Conservation (phyloP, 148 eudicot species). For the Rhododendron simsii region DNA sequence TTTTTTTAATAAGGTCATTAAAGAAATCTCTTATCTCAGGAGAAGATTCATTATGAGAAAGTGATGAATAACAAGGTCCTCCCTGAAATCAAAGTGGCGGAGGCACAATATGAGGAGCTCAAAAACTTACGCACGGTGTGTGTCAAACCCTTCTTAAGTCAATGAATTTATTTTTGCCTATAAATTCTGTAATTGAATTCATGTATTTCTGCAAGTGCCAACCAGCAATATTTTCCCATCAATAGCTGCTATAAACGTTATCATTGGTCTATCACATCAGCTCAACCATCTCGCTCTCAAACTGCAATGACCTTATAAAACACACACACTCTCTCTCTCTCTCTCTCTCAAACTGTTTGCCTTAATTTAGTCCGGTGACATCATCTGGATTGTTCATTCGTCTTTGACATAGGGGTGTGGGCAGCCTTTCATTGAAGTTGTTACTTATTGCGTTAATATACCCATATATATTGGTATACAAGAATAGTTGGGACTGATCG, state of each 20-base stretch:
- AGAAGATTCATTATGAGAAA: slow-evolving; percentile 52
- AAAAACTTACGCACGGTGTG: slow-evolving; percentile 56
- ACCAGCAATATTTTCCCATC: neutral
- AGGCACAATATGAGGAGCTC: slow-evolving; percentile 51
- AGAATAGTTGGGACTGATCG: neutral
- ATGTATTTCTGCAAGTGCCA: neutral
- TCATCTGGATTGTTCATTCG: neutral
- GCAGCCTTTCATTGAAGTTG: neutral
- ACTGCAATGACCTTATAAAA: too few species aligned
- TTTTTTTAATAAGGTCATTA: slow-evolving; percentile 7
- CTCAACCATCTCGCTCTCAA: neutral
- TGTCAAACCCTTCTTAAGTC: neutral
- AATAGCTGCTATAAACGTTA: neutral
- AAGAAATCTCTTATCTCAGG: slow-evolving; percentile 34
- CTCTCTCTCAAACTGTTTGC: neutral
- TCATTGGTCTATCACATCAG: neutral
- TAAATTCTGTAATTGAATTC: neutral
- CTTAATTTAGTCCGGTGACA: neutral
- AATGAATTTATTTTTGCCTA: neutral
- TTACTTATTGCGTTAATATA: neutral
- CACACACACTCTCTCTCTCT: neutral
- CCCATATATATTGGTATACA: neutral
- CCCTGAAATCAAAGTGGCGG: slow-evolving; percentile 49
- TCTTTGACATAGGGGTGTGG: neutral
- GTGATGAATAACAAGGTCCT: slow-evolving; percentile 43